phyloP scores from a whole-genome alignment of 139 green algal species.

The Pleodorina starrii region DNA sequence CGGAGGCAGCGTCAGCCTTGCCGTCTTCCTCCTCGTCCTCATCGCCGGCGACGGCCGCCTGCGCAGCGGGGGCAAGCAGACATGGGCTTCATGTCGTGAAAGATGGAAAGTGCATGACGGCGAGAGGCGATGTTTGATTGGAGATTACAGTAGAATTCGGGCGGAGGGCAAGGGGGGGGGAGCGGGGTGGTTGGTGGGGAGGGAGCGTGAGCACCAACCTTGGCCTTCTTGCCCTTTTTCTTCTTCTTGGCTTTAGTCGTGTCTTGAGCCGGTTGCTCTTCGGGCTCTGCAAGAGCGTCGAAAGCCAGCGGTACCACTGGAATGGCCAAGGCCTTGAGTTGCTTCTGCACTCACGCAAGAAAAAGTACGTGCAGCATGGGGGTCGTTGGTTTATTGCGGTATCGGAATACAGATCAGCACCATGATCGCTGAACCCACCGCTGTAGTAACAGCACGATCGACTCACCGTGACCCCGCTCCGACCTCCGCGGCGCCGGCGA shows the following conservation, averaged over 20 bases:
- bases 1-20: background rate
- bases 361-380: background rate
- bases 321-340: constrained; percentile 5
- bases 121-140: too few relatives aligned
- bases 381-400: too few relatives aligned
- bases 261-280: background rate
- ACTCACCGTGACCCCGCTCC: background rate
- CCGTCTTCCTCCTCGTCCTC: background rate
- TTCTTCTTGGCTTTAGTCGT: constrained; percentile 9
- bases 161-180: too few relatives aligned
- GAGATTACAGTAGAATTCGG: too few relatives aligned
- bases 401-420: background rate
- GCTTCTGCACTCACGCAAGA: background rate
- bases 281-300: constrained; percentile 20
- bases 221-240: constrained; percentile 37
- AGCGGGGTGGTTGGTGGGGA: too few relatives aligned
- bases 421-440: too few relatives aligned
- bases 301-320: constrained; percentile 26
- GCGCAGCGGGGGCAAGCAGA: too few relatives aligned
- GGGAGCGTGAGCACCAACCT: background rate
- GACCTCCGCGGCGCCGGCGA: background rate
- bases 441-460: background rate
- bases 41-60: background rate
- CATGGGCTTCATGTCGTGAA: too few relatives aligned
- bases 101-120: too few relatives aligned